phyloP scores from a whole-genome alignment of 306 rosid genomes.

The Malus fusca region DNA sequence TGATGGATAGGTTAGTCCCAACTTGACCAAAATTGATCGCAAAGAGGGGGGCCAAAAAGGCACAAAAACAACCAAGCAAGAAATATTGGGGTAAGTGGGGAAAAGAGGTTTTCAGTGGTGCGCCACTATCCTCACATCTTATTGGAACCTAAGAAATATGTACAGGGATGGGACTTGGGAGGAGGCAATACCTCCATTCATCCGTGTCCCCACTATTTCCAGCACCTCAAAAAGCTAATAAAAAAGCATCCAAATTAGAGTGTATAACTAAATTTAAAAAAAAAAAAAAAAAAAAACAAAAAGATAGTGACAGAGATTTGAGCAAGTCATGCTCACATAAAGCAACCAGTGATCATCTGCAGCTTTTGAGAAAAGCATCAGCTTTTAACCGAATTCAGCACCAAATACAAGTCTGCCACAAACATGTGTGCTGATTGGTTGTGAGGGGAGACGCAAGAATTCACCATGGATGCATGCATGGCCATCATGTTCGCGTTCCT shows the following conservation, averaged over 20 bases:
- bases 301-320: slow-evolving; percentile 11
- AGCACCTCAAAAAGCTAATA: neutral
- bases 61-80: neutral
- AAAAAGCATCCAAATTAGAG: neutral
- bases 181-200: slow-evolving; percentile 8
- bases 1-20: neutral
- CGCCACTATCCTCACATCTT: slow-evolving; percentile 17
- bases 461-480: slow-evolving; percentile 9
- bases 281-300: neutral
- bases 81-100: neutral
- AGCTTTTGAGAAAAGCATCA: neutral
- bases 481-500: neutral
- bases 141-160: neutral
- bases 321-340: slow-evolving; percentile 18
- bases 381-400: neutral
- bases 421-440: neutral
- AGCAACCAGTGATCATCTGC: neutral
- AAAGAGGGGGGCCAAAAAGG: slow-evolving; percentile 13
- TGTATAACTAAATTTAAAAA: neutral
- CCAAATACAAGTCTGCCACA: slow-evolving; percentile 12
- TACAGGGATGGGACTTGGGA: neutral
- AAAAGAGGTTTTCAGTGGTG: slow-evolving; percentile 10
- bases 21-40: slow-evolving; percentile 1
- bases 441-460: neutral
- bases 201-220: slow-evolving; percentile 15